Conservation (phyloP, 1,139 yeast genomes). For the Kodamaea alishanica region DNA sequence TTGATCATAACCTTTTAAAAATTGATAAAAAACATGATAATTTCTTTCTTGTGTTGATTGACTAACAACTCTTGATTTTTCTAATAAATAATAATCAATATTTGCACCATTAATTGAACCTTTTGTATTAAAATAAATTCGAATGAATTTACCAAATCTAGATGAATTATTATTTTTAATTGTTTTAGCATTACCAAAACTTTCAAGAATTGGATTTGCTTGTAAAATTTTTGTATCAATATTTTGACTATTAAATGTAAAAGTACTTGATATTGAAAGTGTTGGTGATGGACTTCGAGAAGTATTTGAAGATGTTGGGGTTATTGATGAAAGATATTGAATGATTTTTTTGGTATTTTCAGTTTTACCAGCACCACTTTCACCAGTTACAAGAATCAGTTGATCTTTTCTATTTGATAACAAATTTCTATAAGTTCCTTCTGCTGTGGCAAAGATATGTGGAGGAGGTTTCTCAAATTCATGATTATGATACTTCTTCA, state of each 20-base stretch:
- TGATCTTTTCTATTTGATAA: conserved; percentile 72
- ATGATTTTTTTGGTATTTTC: conserved; percentile 96
- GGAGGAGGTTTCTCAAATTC: conserved; percentile 57
- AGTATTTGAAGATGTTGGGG: conserved; percentile 21
- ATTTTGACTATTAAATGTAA: conserved; percentile 14
- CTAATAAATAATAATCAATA: conserved; percentile 90
- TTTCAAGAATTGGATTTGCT: conserved; percentile 93
- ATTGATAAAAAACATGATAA: conserved; percentile 89
- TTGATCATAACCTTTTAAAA: conserved; percentile 64
- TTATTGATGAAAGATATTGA: conserved; percentile 82
- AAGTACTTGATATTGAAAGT: conserved; percentile 6
- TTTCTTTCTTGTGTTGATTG: conserved; percentile 79
- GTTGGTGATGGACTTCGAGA: conserved; percentile 8
- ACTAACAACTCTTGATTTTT: conserved; percentile 87
- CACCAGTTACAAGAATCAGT: conserved; percentile 93
- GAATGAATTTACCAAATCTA: conserved; percentile 93
- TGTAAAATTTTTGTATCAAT: conserved; percentile 85
- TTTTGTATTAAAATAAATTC: conserved; percentile 66
- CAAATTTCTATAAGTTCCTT: conserved; percentile 77
- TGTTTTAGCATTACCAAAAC: conserved; percentile 97
- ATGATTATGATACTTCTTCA: conserved; percentile 50
- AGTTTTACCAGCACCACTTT: conserved; percentile 97
- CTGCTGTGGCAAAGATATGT: conserved; percentile 90
- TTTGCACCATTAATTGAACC: conserved; percentile 83
- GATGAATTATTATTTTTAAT: conserved; percentile 93